Evolutionary conservation across 2,329 filamentous ascomycete genomes (phyloP).

Genomic region (Rachicladosporium sp.): DNA sequence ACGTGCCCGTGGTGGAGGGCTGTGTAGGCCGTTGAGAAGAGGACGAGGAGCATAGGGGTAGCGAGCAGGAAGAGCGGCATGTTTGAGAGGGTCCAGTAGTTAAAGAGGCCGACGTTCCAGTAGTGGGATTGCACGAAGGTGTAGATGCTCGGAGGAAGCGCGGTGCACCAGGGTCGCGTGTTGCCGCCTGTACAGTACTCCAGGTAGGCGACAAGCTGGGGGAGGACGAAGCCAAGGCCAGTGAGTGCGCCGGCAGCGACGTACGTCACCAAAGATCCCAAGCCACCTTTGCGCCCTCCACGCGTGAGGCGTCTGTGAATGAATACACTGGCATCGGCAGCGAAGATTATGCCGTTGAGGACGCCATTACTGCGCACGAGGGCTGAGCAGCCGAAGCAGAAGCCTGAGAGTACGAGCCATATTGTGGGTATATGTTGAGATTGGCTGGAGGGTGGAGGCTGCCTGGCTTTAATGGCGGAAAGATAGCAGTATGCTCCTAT

Average conservation of each 20-base stretch:
- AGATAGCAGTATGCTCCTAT: constrained; percentile 59
- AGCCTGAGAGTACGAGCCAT: constrained; percentile 17
- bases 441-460: neutral
- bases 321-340: constrained; percentile 43
- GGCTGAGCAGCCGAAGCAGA: constrained; percentile 56
- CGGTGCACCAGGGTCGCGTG: constrained; percentile 59
- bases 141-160: constrained; percentile 73
- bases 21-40: constrained; percentile 46
- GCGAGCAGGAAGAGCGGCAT: constrained; percentile 79
- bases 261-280: constrained; percentile 22
- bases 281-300: too few species aligned
- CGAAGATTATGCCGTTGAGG: constrained; percentile 65
- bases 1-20: constrained; percentile 3
- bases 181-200: constrained; percentile 47
- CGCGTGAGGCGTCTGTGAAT: constrained; percentile 19
- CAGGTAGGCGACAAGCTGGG: constrained; percentile 63
- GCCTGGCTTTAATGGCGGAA: constrained; percentile 24
- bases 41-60: constrained; percentile 58
- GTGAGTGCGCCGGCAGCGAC: constrained; percentile 56
- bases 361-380: constrained; percentile 76
- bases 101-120: constrained; percentile 80
- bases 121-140: constrained; percentile 79
- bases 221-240: constrained; percentile 53
- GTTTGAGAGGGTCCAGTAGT: constrained; percentile 83
- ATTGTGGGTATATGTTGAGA: neutral